Conservation (phyloP, 257 asterid genomes). For the Coffea canephora region DNA sequence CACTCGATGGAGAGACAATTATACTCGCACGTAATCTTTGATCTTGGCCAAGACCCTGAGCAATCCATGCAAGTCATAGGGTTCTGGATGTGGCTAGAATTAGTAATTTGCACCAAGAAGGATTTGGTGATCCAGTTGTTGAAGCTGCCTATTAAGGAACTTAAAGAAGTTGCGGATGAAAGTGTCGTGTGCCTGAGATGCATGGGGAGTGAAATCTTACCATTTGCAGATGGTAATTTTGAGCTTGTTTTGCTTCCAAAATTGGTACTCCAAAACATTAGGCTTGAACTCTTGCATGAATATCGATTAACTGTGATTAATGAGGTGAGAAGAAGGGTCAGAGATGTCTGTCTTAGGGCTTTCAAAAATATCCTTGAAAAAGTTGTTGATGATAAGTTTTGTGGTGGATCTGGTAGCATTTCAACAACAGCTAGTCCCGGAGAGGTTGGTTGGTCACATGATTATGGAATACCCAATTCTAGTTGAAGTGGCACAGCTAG, state of each 20-base stretch:
- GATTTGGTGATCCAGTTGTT: conserved; percentile 26
- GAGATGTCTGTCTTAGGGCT: conserved; percentile 43
- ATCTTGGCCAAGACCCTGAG: conserved; percentile 44
- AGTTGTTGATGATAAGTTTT: background rate
- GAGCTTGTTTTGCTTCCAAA: conserved; percentile 30
- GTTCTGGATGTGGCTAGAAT: conserved; percentile 55
- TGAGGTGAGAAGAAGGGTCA: conserved; percentile 24
- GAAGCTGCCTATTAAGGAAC: conserved; percentile 31
- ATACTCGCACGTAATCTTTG: conserved; percentile 27
- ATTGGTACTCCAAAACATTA: conserved; percentile 8
- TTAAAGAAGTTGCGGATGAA: conserved; percentile 38
- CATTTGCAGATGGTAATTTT: background rate
- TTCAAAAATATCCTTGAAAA: conserved; percentile 34
- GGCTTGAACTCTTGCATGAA: conserved; percentile 35
- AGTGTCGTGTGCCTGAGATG: conserved; percentile 35
- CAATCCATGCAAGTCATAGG: conserved; percentile 55
- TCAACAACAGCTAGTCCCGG: background rate
- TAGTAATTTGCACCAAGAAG: conserved; percentile 12
- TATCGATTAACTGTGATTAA: conserved; percentile 28
- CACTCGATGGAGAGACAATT: conserved; percentile 52
- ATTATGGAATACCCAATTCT: background rate
- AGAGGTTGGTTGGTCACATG: background rate
- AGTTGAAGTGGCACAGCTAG: too few species aligned
- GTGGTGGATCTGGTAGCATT: background rate
- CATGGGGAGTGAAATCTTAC: conserved; percentile 23